phyloP scores from a whole-genome alignment of 2,329 filamentous ascomycete species.

The Stagonosporopsis chrysanthemi region DNA sequence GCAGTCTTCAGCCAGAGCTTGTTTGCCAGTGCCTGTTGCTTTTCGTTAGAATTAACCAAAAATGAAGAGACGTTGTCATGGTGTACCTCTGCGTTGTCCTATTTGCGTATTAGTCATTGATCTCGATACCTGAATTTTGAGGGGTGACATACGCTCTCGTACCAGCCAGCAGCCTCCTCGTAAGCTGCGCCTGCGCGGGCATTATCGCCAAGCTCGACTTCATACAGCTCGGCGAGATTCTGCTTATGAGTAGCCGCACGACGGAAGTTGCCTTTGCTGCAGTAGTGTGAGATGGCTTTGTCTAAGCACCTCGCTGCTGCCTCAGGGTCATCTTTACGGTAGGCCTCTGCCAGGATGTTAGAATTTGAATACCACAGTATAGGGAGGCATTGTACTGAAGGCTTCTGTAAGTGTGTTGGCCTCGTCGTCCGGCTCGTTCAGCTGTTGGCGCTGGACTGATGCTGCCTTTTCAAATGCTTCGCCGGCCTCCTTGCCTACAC shows the following conservation, averaged over 20 bases:
- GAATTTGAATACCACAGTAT: neutral
- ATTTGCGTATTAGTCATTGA: conserved; percentile 27
- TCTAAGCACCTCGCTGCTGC: conserved; percentile 83
- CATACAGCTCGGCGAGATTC: conserved; percentile 83
- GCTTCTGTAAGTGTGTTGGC: conserved; percentile 89
- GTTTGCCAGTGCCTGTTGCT: conserved; percentile 73
- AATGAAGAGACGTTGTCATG: conserved; percentile 3
- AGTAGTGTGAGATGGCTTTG: conserved; percentile 84
- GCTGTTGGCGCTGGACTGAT: conserved; percentile 76
- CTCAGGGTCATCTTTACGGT: conserved; percentile 82
- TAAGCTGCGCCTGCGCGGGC: conserved; percentile 83
- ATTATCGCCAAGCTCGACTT: conserved; percentile 79
- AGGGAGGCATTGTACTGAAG: conserved; percentile 63
- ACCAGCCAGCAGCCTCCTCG: conserved; percentile 87
- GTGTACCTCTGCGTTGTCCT: conserved; percentile 50
- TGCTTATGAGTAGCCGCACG: conserved; percentile 91
- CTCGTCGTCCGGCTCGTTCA: conserved; percentile 92
- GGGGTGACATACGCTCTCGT: conserved; percentile 61
- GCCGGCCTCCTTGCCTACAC: conserved; percentile 80
- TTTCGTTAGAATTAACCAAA: conserved; percentile 34
- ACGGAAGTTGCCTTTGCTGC: conserved; percentile 86
- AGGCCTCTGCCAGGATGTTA: conserved; percentile 65
- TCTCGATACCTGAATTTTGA: neutral
- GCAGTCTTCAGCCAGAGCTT: conserved; percentile 93
- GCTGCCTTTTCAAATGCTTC: conserved; percentile 85